Evolutionary conservation across 176 grass and related monocot species (phyloP).

Genomic region (Urochloa ruziziensis): DNA sequence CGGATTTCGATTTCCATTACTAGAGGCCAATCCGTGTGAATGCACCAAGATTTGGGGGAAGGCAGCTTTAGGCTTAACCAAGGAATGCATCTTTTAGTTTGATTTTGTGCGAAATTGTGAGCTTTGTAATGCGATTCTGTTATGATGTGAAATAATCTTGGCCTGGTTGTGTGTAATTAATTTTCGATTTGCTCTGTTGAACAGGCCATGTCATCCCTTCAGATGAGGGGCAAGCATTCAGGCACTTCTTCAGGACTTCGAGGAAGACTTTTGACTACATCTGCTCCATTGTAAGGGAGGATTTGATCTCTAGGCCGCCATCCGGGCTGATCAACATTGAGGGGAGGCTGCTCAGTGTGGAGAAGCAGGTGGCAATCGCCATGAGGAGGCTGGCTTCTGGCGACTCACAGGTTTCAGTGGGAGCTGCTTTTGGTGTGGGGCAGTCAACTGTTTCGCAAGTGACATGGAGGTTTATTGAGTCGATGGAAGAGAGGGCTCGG

Average conservation of each 20-base stretch:
- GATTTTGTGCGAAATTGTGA: not conserved
- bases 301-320: conserved; percentile 90
- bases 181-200: conserved; percentile 32
- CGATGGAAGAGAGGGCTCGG: conserved; percentile 82
- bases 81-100: not conserved
- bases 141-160: not conserved
- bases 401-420: conserved; percentile 92
- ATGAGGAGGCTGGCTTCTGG: conserved; percentile 91
- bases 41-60: conserved; percentile 15
- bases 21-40: not conserved
- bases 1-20: not conserved
- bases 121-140: not conserved
- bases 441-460: conserved; percentile 98
- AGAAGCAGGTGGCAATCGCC: conserved; percentile 98
- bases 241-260: conserved; percentile 94
- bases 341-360: conserved; percentile 94
- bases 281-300: conserved; percentile 89
- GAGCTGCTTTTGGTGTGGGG: conserved; percentile 83
- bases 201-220: conserved; percentile 53
- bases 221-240: conserved; percentile 93
- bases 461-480: conserved; percentile 97
- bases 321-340: conserved; percentile 98
- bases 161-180: conserved; percentile 8
- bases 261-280: conserved; percentile 94
- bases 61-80: not conserved